Evolutionary conservation across 345 rosid species (phyloP).

Genomic region (Hibiscus mutabilis): DNA sequence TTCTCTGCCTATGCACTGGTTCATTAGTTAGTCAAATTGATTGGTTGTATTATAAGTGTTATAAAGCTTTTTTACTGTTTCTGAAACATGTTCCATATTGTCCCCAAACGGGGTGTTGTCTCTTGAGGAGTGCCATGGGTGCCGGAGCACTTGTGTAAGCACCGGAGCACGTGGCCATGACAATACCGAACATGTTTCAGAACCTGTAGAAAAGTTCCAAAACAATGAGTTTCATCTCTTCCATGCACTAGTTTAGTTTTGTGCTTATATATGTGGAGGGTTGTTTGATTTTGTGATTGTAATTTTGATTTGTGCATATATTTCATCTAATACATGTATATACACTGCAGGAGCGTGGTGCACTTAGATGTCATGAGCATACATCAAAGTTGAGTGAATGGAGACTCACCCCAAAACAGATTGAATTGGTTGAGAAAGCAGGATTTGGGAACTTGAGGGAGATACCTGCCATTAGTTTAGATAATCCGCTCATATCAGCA

Average conservation of each 20-base stretch:
- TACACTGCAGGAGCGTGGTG: conserved; percentile 72
- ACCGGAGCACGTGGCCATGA: too few species aligned
- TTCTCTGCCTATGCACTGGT: neutral
- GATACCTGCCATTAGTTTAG: conserved; percentile 91
- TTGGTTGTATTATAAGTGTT: neutral
- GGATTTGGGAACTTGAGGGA: conserved; percentile 81
- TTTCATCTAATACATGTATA: neutral
- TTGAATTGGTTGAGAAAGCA: conserved; percentile 76
- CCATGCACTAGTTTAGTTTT: neutral
- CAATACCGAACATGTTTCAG: too few species aligned
- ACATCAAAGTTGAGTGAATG: conserved; percentile 89
- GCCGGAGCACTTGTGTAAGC: too few species aligned
- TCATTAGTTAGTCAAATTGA: neutral
- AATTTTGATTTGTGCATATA: neutral
- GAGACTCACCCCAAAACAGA: conserved; percentile 65
- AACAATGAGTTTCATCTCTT: neutral
- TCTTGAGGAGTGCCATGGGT: too few species aligned
- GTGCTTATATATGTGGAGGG: neutral
- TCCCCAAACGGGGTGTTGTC: too few species aligned
- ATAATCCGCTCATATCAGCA: conserved; percentile 87
- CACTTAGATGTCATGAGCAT: conserved; percentile 95
- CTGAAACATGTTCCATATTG: too few species aligned
- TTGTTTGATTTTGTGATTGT: neutral
- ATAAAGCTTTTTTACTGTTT: too few species aligned
- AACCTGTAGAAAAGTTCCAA: too few species aligned